phyloP scores from a whole-genome alignment of 805 yeast genomes.

The Schizosaccharomyces cryophilus region DNA sequence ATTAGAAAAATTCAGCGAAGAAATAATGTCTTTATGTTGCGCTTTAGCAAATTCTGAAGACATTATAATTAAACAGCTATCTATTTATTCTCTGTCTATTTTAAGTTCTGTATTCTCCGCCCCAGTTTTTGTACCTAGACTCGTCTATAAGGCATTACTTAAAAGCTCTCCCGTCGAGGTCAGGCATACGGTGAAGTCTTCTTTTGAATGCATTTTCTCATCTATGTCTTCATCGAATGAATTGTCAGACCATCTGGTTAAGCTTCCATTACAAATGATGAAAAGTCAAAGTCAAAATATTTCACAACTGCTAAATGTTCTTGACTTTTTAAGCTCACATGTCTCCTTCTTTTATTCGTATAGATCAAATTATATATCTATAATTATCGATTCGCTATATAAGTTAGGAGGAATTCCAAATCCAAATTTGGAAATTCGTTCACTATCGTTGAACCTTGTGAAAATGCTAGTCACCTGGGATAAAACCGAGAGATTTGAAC shows the following conservation, averaged over 20 bases:
- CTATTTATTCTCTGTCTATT: constrained; percentile 65
- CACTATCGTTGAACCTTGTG: not conserved
- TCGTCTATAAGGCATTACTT: constrained; percentile 70
- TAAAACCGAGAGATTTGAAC: constrained; percentile 4
- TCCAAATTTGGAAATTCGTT: not conserved
- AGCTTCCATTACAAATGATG: constrained; percentile 80
- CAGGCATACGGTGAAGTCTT: constrained; percentile 57
- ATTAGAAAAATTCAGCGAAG: constrained; percentile 42
- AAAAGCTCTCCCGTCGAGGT: constrained; percentile 72
- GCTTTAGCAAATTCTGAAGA: constrained; percentile 74
- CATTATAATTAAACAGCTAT: constrained; percentile 68
- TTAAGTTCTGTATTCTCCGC: constrained; percentile 75
- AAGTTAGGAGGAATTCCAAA: not conserved
- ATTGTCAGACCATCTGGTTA: constrained; percentile 38
- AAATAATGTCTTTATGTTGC: constrained; percentile 85
- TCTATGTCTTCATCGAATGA: constrained; percentile 11
- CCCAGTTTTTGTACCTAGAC: constrained; percentile 66
- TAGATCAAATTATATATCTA: constrained; percentile 70
- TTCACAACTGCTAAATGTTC: constrained; percentile 57
- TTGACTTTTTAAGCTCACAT: constrained; percentile 69
- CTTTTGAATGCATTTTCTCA: constrained; percentile 71
- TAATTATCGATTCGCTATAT: constrained; percentile 14
- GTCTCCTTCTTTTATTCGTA: constrained; percentile 64
- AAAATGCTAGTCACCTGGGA: not conserved
- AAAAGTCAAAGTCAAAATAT: constrained; percentile 77